Evolutionary conservation across 2,329 filamentous ascomycete genomes (phyloP), one percentile per base, ranked within the genome.

Genomic region (Clarireedia sp.): DNA sequence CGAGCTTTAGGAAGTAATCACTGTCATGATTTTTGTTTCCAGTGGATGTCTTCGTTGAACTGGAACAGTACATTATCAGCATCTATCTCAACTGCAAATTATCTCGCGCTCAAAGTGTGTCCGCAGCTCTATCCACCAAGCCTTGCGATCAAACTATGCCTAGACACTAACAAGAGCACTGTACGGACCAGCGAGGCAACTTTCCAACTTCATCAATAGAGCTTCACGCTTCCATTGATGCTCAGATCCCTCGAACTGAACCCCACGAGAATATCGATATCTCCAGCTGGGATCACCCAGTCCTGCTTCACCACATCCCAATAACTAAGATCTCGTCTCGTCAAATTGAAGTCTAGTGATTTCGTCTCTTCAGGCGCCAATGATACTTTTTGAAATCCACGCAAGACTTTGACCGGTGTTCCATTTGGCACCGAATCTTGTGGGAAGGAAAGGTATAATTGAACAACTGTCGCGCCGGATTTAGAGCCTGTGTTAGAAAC

Each of bases 231-330:
- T 33, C 29, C 29, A 33, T 33, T 33, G 12, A 33, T 9, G 29
- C 46, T 36, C 46, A 65, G 51, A 56, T 64, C 63, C 19, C 62
- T 50, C 5, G 51, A 59, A 48, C 57, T 61, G 41, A 56, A 43
- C 1, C 64, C 64, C 1, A 66, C 60, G 44, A 14, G 41, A 12
- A 64, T 44, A 14, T 24, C 49, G 54, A 61, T 62, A 5, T 51
- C 53, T 10, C 54, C 58, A 3, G 40, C 38, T 1, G 48, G 55
- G 24, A 66, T 24, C 49, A 89, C 79, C 90, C 91, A 96, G 74
- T 95, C 84, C 76, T 96, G 90, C 17, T 72, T 69, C 2, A 64
- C 76, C 1, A 79, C 74, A 62, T 95, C 88, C 91, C 91, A 96
- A 74, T 88, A 92, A 69, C 85, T 89, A 54, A 96, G 63, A 67